These are phyloP conservation scores for Trichosphaerium sp. DNA, from an alignment of 78 protist species.

Conservation along the genomic window DNA sequence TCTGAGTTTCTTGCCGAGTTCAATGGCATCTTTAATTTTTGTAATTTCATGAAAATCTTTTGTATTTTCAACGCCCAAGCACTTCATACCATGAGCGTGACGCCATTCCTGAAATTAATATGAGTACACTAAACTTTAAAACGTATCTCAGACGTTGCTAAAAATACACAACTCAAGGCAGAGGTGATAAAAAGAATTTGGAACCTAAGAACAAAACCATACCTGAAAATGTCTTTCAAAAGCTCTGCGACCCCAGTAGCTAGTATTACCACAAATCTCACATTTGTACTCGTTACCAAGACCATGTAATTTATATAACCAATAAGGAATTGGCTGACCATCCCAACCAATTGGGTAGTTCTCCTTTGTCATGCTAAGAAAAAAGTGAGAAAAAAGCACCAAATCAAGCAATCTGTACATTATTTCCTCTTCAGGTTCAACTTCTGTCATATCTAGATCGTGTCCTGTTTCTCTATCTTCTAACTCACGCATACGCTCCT, in stretches of 20 bases:
- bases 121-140: too few species aligned
- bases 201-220: neutral
- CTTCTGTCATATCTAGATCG: neutral
- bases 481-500: slow-evolving; percentile 11
- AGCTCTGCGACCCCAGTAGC: slow-evolving; percentile 79
- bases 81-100: slow-evolving; percentile 82
- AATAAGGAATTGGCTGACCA: slow-evolving; percentile 97
- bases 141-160: too few species aligned
- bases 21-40: slow-evolving; percentile 73
- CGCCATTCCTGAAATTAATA: slow-evolving; percentile 55
- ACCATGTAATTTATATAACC: slow-evolving; percentile 91
- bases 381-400: neutral
- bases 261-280: slow-evolving; percentile 90
- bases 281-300: slow-evolving; percentile 82
- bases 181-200: too few species aligned
- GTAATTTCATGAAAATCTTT: slow-evolving; percentile 79
- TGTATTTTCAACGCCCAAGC: slow-evolving; percentile 78
- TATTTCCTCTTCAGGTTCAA: neutral
- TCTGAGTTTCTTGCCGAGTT: slow-evolving; percentile 36
- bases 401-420: neutral
- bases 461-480: neutral
- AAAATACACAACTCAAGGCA: too few species aligned
- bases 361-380: slow-evolving; percentile 20
- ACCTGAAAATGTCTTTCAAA: slow-evolving; percentile 85
- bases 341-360: slow-evolving; percentile 90